Evolutionary conservation across 1,139 yeast genomes (phyloP), one percentile per base, ranked within the genome.

Genomic region (Pichia sp.): DNA sequence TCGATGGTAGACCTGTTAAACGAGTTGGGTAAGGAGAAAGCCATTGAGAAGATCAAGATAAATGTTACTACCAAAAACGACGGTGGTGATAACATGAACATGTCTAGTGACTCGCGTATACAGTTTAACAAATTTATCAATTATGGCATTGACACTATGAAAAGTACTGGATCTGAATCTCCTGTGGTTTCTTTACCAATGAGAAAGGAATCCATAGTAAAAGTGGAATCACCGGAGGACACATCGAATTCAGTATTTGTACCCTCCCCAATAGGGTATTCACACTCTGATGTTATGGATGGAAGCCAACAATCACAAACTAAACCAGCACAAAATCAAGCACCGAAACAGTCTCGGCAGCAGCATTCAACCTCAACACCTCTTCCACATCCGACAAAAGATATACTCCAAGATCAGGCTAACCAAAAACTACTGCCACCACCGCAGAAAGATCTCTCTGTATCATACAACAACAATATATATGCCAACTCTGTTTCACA

Each of bases 21-120:
- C 57, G 73, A 70, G 54, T 67, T 75, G 53, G 78, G 79, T 40
- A 74, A 70, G 53, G 76, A 73, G 51, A 70, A 68, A 52, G 81
- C 78, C 43, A 72, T 76, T 22, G 80, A 77, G 59, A 74, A 68
- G 48, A 68, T 75, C 44, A 66, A 64, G 43, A 66, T 69, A n/a
- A 75, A 75, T 16, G 41, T 61, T 48, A 52, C 46, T 21, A 22
- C 19, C 12, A 4, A 18, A 34, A 19, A 13, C 19, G 46, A 51
- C 23, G 57, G 53, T 36, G 64, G 64, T 10, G 67, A 60, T 50
- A 58, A 58, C 46, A 58, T 53, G 18, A 51, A 56, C 9, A 37
- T 60, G 39, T 55, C 59, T 18, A 58, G 60, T 1, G 61, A 61
- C 37, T 60, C 67, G 1, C 56, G 58, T 28, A 60, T 61, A 42